Evolutionary conservation across 2,329 filamentous ascomycete species (phyloP), one percentile per base, ranked within the genome.

Genomic region (Colletotrichum neosansevieriae): DNA sequence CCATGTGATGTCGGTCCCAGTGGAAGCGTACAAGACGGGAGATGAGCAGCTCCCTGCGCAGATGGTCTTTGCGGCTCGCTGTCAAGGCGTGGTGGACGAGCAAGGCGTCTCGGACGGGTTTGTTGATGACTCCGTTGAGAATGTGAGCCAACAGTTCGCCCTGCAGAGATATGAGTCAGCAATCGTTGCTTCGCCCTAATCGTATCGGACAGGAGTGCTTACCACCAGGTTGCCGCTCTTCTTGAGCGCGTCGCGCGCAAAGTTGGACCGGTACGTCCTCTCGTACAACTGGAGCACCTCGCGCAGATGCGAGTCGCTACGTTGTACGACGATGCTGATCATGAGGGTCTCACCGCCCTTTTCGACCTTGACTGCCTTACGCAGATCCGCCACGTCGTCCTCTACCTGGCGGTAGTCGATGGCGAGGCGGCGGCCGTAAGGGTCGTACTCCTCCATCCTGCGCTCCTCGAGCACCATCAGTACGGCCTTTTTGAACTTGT

Each of bases 101-200:
- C 42, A 98, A 86, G 3, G 95, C 94, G 78, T 98, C 96, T 63
- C 96, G 93, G 71, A 97, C 94, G 6, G 96, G 94, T 67, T 92
- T 92, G 82, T 98, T 98, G 82, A 98, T 97, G 65, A 97, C 90
- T 75, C 96, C 96, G 81, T 98, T 98, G 75, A 99, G 91, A 73
- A 98, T 93, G 79, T 98, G 96, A 0, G 94, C 93, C 42, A 98
- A 89, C 19, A 97, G 90, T 82, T 99, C 96, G 71, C 96, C 96
- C 94, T 98, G 73, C 7, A 62, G 38, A 6, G 21, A 9, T 32
- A n/a, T 29, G 17, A 19, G 69, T 74, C 54, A 62, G 49, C 9
- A 24, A 34, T 10, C 13, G 5, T 2, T 7, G n/a, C 17, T 29
- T n/a, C 6, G 1, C 2, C 6, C 6, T n/a, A 40, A 17, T n/a